Percentiles rank a stretch among this genome's conserved stretches.
Evolutionary conservation across 164 flowering plant genomes (phyloP).

Genomic region (Paratinospora sagittata): DNA sequence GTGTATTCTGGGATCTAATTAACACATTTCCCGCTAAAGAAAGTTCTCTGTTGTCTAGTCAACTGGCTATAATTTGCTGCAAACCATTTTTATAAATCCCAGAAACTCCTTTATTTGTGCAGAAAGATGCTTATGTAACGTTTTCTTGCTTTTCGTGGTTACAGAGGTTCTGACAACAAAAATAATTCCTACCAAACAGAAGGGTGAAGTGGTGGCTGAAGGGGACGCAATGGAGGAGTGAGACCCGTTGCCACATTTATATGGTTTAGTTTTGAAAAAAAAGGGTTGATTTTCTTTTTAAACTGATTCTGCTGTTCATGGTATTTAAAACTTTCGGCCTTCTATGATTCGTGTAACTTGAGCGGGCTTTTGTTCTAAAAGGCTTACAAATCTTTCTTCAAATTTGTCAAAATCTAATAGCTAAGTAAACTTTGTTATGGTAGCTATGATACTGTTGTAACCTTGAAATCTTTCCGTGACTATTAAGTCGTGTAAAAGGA

Average conservation of each 20-base stretch:
- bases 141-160: conserved; percentile 7
- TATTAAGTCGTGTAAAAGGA: no score
- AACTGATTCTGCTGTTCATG: neutral
- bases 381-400: neutral
- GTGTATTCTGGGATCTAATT: neutral
- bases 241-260: conserved; percentile 9
- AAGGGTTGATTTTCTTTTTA: neutral
- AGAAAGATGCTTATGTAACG: no score
- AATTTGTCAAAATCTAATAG: neutral
- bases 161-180: conserved; percentile 71
- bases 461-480: neutral
- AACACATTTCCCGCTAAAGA: neutral
- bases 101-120: no score
- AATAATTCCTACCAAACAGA: conserved; percentile 52
- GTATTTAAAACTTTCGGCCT: no score
- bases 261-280: neutral
- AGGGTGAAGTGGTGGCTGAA: conserved; percentile 47
- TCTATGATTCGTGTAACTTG: neutral
- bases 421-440: neutral
- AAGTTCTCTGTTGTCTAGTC: neutral
- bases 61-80: neutral
- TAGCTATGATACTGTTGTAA: neutral
- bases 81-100: neutral
- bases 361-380: neutral
- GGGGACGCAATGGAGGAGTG: conserved; percentile 86